phyloP scores from a whole-genome alignment of 2,329 filamentous ascomycete species.

The Fusarium verticillioides region DNA sequence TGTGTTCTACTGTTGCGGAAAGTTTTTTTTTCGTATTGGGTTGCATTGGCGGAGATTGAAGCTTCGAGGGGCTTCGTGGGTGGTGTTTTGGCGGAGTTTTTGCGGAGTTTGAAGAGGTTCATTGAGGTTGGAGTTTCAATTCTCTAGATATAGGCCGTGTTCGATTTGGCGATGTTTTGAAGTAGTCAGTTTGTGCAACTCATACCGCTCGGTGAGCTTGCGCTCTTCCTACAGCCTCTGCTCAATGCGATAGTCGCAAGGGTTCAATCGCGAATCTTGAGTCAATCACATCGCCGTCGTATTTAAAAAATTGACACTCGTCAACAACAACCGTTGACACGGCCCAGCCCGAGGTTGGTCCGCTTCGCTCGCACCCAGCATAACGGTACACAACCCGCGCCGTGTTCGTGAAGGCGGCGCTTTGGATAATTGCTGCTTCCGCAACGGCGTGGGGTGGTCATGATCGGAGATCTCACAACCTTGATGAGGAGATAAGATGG shows the following conservation, averaged over 20 bases:
- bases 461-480: not conserved
- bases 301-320: slow-evolving; percentile 27
- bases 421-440: not conserved
- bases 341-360: slow-evolving; percentile 26
- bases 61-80: not conserved
- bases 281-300: not conserved
- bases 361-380: slow-evolving; percentile 21
- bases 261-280: too few species aligned
- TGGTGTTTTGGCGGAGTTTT: not conserved
- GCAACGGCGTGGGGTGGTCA: not conserved
- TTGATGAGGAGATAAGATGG: not conserved
- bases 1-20: not conserved
- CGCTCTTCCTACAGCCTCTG: not conserved
- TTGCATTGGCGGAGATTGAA: not conserved
- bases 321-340: slow-evolving; percentile 46
- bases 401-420: not conserved
- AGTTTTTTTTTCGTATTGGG: not conserved
- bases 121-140: not conserved
- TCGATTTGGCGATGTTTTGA: not conserved
- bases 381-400: not conserved
- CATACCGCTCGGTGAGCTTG: not conserved
- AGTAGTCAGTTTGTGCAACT: not conserved
- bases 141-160: not conserved
- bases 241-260: too few species aligned
- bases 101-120: not conserved